Conservation (phyloP, 495 filamentous ascomycete species). For the Penicillium macrosclerotiorum region DNA sequence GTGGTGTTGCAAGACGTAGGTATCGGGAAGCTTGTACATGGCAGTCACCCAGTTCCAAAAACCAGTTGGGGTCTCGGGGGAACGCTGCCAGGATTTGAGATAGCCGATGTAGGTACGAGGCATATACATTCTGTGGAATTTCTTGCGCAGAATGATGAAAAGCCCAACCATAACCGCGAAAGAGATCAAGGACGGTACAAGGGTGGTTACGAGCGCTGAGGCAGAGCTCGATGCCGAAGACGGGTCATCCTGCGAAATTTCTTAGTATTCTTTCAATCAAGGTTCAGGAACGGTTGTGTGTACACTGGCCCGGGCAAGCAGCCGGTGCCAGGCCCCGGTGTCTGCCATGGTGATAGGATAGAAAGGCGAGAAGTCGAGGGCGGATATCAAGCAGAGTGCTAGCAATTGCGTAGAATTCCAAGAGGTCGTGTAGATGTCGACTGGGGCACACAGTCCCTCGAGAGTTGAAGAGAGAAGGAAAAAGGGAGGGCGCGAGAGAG, state of each 20-base stretch:
- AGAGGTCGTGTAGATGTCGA: not conserved
- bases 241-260: slow-evolving; percentile 14
- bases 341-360: slow-evolving; percentile 27
- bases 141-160: slow-evolving; percentile 76
- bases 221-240: slow-evolving; percentile 41
- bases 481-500: slow-evolving; percentile 9
- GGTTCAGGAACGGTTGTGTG: not conserved
- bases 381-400: slow-evolving; percentile 2
- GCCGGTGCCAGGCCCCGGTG: slow-evolving; percentile 26
- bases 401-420: not conserved
- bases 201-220: slow-evolving; percentile 64
- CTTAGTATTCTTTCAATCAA: slow-evolving; percentile 1
- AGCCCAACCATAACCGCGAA: slow-evolving; percentile 62
- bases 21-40: slow-evolving; percentile 79
- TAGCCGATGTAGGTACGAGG: slow-evolving; percentile 84
- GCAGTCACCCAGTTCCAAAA: slow-evolving; percentile 70
- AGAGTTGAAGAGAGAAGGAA: slow-evolving; percentile 2
- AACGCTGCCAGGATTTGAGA: slow-evolving; percentile 64
- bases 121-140: slow-evolving; percentile 74
- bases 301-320: slow-evolving; percentile 20
- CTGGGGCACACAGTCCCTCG: too few species aligned
- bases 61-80: slow-evolving; percentile 65
- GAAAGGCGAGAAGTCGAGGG: not conserved
- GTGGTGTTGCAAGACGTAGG: slow-evolving; percentile 82
- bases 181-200: slow-evolving; percentile 52